phyloP scores from a whole-genome alignment of 225 moss, liverwort and hornwort species.

The Pseudisothecium myosuroides region DNA sequence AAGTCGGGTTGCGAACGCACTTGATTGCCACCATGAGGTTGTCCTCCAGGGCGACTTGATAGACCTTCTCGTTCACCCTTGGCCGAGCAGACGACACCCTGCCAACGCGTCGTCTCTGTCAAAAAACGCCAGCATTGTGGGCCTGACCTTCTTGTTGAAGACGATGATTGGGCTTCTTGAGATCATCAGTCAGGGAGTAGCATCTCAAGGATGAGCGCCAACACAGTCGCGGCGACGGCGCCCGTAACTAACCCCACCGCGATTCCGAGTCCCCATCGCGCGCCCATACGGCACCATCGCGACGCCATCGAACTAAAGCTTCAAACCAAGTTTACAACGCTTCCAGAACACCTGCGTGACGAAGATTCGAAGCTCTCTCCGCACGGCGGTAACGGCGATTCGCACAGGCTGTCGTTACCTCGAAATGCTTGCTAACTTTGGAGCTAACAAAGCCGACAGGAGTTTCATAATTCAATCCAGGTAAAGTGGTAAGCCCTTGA shows the following conservation, averaged over 20 bases:
- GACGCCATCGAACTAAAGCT: background rate
- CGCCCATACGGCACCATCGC: background rate
- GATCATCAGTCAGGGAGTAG: constrained; percentile 13
- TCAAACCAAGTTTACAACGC: background rate
- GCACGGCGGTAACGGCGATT: background rate
- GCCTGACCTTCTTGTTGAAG: constrained; percentile 47
- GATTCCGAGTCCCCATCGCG: constrained; percentile 55
- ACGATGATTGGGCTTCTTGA: constrained; percentile 40
- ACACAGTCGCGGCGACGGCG: constrained; percentile 16
- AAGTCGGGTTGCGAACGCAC: constrained; percentile 1
- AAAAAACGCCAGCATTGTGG: background rate
- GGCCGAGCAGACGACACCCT: constrained; percentile 35
- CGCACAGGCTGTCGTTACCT: constrained; percentile 17
- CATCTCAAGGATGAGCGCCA: constrained; percentile 25
- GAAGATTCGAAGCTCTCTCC: background rate
- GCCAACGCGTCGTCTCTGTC: constrained; percentile 3
- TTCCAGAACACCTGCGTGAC: background rate
- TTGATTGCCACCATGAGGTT: constrained; percentile 57
- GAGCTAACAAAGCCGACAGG: background rate
- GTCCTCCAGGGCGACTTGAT: constrained; percentile 18
- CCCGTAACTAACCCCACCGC: constrained; percentile 7
- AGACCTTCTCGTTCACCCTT: constrained; percentile 50
- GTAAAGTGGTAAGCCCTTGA: background rate
- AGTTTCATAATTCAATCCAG: background rate
- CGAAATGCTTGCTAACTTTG: background rate